Evolutionary conservation across 2,329 filamentous ascomycete species (phyloP), one percentile per base, ranked within the genome.

Genomic region (Fusarium cicatricum): DNA sequence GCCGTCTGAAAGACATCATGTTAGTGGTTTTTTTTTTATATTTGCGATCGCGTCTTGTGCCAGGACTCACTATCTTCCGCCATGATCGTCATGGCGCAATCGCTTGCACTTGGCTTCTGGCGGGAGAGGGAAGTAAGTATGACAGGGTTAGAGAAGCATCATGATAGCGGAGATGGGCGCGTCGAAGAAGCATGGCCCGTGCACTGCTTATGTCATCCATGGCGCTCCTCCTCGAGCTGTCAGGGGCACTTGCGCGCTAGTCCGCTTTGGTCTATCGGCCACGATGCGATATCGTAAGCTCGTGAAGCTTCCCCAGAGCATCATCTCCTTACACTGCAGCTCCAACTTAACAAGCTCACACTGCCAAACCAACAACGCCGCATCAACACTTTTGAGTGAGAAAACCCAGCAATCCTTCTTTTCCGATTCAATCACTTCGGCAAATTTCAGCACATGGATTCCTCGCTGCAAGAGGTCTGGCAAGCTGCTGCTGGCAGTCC

Each of bases 381-480:
- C 47, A 10, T 14, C 37, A 31, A 55, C 38, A n/a, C 21, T 19
- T 19, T 14, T 12, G 17, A 9, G 23, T 6, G 9, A 26, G 9
- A 10, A 26, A 26, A 26, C 9, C 5, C 4, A 21, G 9, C 23
- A 26, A 10, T 26, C 23, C 2, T 26, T 26, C 23, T 26, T 10
- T 10, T 7, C 23, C 23, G 23, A 26, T 10, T 26, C 23, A 26
- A 26, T 11, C 23, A 37, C 40, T 34, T 33, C 17, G 39, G 38
- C 36, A 43, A 58, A 62, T 38, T 51, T 36, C 53, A 60, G 73
- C 82, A 81, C 80, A 90, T 91, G 88, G 88, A 90, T 85, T 85
- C 87, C 72, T 91, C 90, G 82, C 82, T 96, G 77, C 87, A 89
- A 78, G 87, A 95, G 77, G 85, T 96, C 80, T 98, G 94, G 94